phyloP scores from a whole-genome alignment of 805 yeast species.

The Yamadazyma laniorum region DNA sequence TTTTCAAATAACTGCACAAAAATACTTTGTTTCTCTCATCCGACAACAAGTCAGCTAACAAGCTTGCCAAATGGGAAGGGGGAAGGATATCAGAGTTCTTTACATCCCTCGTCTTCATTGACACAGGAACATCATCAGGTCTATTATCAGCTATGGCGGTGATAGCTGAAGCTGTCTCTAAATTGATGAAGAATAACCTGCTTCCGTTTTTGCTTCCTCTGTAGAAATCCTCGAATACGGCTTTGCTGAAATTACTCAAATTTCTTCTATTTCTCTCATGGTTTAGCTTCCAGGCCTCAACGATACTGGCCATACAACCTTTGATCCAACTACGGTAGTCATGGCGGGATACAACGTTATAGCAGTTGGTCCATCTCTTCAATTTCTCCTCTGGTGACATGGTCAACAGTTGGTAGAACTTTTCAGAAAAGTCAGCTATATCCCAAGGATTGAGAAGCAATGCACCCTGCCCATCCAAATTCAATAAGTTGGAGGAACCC shows the following conservation, averaged over 20 bases:
- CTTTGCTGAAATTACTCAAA: conserved; percentile 30
- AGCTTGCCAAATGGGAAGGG: conserved; percentile 54
- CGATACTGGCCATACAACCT: conserved; percentile 52
- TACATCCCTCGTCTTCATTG: conserved; percentile 11
- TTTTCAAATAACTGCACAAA: conserved; percentile 63
- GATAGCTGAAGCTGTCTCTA: conserved; percentile 26
- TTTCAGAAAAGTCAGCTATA: conserved; percentile 58
- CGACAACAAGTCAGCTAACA: conserved; percentile 56
- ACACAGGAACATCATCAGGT: background rate
- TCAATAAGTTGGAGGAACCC: conserved; percentile 82
- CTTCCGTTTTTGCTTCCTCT: conserved; percentile 25
- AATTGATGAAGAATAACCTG: conserved; percentile 32
- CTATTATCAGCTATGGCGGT: conserved; percentile 11
- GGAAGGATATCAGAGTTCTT: conserved; percentile 43
- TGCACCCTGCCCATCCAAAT: conserved; percentile 55
- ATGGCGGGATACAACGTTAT: conserved; percentile 56
- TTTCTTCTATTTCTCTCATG: conserved; percentile 24
- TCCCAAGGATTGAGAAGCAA: conserved; percentile 91
- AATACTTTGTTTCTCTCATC: conserved; percentile 68
- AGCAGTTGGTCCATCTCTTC: conserved; percentile 60
- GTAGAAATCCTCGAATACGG: conserved; percentile 33
- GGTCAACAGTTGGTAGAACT: conserved; percentile 61
- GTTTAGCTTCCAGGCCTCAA: conserved; percentile 38
- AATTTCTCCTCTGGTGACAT: conserved; percentile 60
- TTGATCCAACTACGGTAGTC: conserved; percentile 78